Percentiles rank a stretch among this genome's conserved stretches.
phyloP scores from a whole-genome alignment of 768 basidiomycete genomes.

The Termitomyces sp. region DNA sequence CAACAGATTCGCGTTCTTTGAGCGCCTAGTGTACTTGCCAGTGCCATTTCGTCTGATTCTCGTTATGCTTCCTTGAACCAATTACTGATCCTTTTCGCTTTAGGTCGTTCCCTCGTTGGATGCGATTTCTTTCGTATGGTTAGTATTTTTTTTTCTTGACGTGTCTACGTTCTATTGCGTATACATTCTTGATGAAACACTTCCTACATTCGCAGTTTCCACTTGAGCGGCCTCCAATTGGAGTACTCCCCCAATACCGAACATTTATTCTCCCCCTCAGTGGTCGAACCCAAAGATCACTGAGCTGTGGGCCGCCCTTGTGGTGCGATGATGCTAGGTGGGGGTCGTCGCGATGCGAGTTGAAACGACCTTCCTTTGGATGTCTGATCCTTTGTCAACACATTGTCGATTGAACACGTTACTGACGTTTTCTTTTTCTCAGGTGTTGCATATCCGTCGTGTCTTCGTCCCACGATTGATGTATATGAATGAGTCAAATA shows the following conservation, averaged over 20 bases:
- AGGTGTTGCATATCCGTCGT: background rate
- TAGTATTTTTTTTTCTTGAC: background rate
- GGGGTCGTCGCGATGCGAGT: slow-evolving; percentile 74
- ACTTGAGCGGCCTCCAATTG: slow-evolving; percentile 60
- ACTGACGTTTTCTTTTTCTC: background rate
- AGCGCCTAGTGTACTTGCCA: slow-evolving; percentile 79
- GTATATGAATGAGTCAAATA: too few relatives aligned
- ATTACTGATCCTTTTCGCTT: background rate
- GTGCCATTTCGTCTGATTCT: slow-evolving; percentile 78
- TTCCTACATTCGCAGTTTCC: slow-evolving; percentile 87
- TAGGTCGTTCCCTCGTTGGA: background rate
- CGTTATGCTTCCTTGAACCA: too few relatives aligned
- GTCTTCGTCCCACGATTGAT: too few relatives aligned
- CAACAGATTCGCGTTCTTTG: slow-evolving; percentile 61
- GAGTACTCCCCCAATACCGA: slow-evolving; percentile 74
- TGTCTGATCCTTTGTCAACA: slow-evolving; percentile 53
- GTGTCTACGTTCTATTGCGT: slow-evolving; percentile 4
- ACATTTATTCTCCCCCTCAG: slow-evolving; percentile 68
- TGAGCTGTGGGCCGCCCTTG: slow-evolving; percentile 57
- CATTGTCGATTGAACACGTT: background rate
- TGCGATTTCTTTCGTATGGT: background rate
- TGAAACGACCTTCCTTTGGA: slow-evolving; percentile 82
- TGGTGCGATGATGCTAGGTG: slow-evolving; percentile 74
- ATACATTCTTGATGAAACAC: slow-evolving; percentile 42
- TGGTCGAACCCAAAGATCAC: slow-evolving; percentile 67